These are phyloP conservation scores for Staphylotrichum longicolle DNA, from an alignment of 495 filamentous ascomycete species.

Conservation along the genomic window DNA sequence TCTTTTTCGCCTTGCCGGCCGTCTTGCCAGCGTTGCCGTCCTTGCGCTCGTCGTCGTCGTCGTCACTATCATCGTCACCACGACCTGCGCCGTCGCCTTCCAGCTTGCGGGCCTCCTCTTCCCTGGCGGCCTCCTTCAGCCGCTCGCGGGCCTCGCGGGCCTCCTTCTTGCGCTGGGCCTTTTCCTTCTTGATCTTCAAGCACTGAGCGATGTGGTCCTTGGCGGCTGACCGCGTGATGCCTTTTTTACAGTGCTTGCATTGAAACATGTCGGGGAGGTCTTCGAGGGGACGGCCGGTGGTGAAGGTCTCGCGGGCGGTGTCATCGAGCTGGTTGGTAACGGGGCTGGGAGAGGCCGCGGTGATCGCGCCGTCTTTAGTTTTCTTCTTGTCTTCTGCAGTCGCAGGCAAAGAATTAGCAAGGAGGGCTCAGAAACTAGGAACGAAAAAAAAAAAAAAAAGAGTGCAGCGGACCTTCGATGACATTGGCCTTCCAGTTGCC, in stretches of 20 bases:
- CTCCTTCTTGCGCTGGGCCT: slow-evolving; percentile 74
- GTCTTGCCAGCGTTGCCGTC: slow-evolving; percentile 49
- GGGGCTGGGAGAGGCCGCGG: slow-evolving; percentile 46
- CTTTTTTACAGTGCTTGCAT: slow-evolving; percentile 82
- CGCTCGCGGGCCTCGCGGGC: slow-evolving; percentile 71
- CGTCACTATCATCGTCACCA: slow-evolving; percentile 75
- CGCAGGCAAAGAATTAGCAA: background rate
- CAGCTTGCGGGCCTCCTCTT: slow-evolving; percentile 57
- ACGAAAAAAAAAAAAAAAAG: slow-evolving; percentile 1
- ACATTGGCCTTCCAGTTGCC: slow-evolving; percentile 54
- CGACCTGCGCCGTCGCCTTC: slow-evolving; percentile 53
- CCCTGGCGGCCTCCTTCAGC: slow-evolving; percentile 56
- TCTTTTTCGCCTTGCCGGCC: slow-evolving; percentile 72
- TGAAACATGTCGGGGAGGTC: slow-evolving; percentile 64
- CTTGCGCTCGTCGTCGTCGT: slow-evolving; percentile 44
- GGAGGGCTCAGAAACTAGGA: background rate
- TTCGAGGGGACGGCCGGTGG: slow-evolving; percentile 69
- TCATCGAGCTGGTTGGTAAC: slow-evolving; percentile 74
- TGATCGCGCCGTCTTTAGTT: slow-evolving; percentile 40
- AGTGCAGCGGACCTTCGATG: slow-evolving; percentile 52
- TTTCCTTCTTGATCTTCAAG: slow-evolving; percentile 69
- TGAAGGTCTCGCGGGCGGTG: slow-evolving; percentile 64
- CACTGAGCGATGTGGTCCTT: slow-evolving; percentile 68
- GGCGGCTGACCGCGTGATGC: slow-evolving; percentile 58
- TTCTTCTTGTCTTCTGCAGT: slow-evolving; percentile 47